Percentiles rank a stretch among this genome's conserved stretches.
Conservation (phyloP, 202 grass and related monocot genomes). For the Panicum virgatum region DNA sequence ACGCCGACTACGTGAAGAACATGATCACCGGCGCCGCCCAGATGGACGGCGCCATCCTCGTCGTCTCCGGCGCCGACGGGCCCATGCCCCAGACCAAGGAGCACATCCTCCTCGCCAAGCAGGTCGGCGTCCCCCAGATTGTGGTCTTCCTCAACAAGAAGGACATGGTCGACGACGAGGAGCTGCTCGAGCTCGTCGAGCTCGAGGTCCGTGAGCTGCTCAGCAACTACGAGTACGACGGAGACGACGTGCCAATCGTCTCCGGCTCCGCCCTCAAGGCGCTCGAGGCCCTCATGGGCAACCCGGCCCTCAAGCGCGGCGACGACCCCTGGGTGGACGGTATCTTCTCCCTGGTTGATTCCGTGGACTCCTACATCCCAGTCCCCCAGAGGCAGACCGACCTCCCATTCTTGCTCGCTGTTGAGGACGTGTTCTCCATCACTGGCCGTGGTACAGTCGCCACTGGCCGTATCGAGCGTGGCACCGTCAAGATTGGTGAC, state of each 20-base stretch:
- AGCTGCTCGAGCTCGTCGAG: constrained; percentile 94
- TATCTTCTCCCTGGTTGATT: constrained; percentile 65
- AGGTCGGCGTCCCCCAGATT: constrained; percentile 91
- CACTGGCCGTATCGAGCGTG: constrained; percentile 91
- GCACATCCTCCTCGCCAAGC: constrained; percentile 99
- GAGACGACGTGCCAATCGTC: constrained; percentile 79
- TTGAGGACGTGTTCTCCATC: constrained; percentile 98
- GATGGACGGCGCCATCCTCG: constrained; percentile 98
- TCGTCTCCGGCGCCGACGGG: constrained; percentile 90
- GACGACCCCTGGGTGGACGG: constrained; percentile 84
- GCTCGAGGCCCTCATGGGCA: constrained; percentile 94
- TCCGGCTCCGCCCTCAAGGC: constrained; percentile 85
- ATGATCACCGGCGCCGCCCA: constrained; percentile 97
- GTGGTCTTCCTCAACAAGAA: constrained; percentile 99
- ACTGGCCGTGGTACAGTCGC: constrained; percentile 87
- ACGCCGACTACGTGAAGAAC: constrained; percentile 98
- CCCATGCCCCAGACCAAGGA: constrained; percentile 99
- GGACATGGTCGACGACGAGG: constrained; percentile 98
- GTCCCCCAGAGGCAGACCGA: constrained; percentile 87
- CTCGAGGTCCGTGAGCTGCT: constrained; percentile 98
- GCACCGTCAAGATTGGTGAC: constrained; percentile 79
- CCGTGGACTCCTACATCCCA: constrained; percentile 74
- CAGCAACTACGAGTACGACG: constrained; percentile 79
- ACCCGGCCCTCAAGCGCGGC: constrained; percentile 64
- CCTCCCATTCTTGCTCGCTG: constrained; percentile 84